These are phyloP conservation scores for Eutypella sp. DNA, from an alignment of 2,329 filamentous ascomycete species.

Conservation along the genomic window DNA sequence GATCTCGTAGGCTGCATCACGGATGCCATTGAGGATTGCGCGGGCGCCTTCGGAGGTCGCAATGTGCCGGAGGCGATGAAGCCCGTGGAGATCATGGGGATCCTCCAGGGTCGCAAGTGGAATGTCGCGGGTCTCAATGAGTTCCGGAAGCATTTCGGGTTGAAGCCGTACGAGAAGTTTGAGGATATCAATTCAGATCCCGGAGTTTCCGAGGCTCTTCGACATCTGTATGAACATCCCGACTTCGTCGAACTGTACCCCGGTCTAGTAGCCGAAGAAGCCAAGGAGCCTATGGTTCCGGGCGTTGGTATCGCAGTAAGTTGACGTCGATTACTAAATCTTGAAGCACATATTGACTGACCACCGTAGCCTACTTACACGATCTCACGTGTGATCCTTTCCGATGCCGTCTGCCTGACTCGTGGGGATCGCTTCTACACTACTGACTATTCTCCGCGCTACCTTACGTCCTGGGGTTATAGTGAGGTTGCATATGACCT, in stretches of 20 bases:
- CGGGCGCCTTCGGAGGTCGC: conserved; percentile 66
- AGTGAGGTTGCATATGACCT: conserved; percentile 69
- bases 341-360: conserved; percentile 3
- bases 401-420: conserved; percentile 73
- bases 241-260: conserved; percentile 79
- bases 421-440: conserved; percentile 77
- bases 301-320: conserved; percentile 63
- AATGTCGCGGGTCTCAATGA: conserved; percentile 76
- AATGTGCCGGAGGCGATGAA: conserved; percentile 71
- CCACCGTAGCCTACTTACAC: conserved; percentile 58
- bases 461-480: conserved; percentile 81
- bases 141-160: conserved; percentile 75
- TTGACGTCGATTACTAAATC: background rate
- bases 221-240: conserved; percentile 68
- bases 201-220: conserved; percentile 59
- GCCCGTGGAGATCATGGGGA: conserved; percentile 74
- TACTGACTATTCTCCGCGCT: conserved; percentile 66
- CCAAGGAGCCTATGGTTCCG: conserved; percentile 67
- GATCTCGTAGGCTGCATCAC: conserved; percentile 73
- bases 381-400: conserved; percentile 70
- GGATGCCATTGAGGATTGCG: conserved; percentile 73
- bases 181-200: conserved; percentile 81
- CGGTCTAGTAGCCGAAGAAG: conserved; percentile 70
- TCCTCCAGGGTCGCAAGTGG: conserved; percentile 72
- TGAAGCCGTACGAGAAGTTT: conserved; percentile 71